phyloP scores from a whole-genome alignment of 805 yeast species.

The Metschnikowia sp. region DNA sequence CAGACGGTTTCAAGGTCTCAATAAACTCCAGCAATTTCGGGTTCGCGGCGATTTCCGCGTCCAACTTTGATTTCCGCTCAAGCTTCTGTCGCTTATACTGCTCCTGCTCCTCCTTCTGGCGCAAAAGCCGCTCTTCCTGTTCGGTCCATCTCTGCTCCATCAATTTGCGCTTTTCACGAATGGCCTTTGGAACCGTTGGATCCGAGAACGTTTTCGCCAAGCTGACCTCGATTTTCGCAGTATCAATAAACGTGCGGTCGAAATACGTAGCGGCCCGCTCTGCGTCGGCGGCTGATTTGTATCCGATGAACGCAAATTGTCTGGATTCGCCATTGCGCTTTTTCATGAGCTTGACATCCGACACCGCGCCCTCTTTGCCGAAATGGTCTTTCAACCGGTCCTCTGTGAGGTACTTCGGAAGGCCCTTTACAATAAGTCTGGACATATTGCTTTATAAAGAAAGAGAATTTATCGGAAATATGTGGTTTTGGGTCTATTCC shows the following conservation, averaged over 20 bases:
- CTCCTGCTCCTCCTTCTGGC: conserved; percentile 37
- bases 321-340: conserved; percentile 84
- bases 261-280: conserved; percentile 71
- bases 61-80: conserved; percentile 40
- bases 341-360: conserved; percentile 84
- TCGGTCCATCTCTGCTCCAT: conserved; percentile 41
- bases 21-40: conserved; percentile 75
- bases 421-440: conserved; percentile 86
- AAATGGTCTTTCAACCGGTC: conserved; percentile 69
- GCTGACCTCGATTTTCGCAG: conserved; percentile 73
- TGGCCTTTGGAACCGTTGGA: conserved; percentile 69
- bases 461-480: too few relatives aligned
- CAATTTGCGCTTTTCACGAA: conserved; percentile 34
- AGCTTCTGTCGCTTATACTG: conserved; percentile 37
- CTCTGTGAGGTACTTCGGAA: conserved; percentile 77
- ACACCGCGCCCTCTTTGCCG: conserved; percentile 56
- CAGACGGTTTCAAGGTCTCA: conserved; percentile 76
- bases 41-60: conserved; percentile 59
- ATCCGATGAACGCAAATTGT: conserved; percentile 92
- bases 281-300: conserved; percentile 70
- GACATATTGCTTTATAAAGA: conserved; percentile 46
- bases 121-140: conserved; percentile 41
- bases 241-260: conserved; percentile 76
- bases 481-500: too few relatives aligned
- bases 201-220: conserved; percentile 85